Base-by-base conservation (phyloP, 2,329 filamentous ascomycete genomes). In the Ophiostoma quercus region DNA sequence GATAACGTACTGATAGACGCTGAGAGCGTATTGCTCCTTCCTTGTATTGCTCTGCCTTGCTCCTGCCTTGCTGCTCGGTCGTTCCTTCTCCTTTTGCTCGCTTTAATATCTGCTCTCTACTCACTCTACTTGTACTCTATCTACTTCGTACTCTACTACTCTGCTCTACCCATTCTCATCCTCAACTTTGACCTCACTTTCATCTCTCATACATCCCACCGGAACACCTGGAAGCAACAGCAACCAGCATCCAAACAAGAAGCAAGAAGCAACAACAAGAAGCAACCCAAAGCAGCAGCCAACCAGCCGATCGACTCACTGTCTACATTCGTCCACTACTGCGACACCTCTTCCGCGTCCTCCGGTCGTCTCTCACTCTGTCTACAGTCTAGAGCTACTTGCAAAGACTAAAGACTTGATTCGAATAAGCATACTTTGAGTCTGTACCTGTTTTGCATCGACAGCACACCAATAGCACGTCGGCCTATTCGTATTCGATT, bases 301-400 rank as follows among this genome's bases (percentile, higher is more conserved):
- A 16, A n/a, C 19, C 16, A 47, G 43, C 22, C 22, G 51, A 57
- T 57, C 51, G 51, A 57, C 51, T 57, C 51, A 6, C 43, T 47
- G 43, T 47, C 43, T 47, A 19, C 51, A 25, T 57, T 57, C 11
- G n/a, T 19, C 16, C 6, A 57, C 51, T 57, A 29, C 25, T 34
- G 14, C 57, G 6, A 32, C 54, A 25, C 14, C 57, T 62, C 57
- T 62, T 62, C 57, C 57, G 57, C 57, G 57, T 16, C 57, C 57
- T 62, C 57, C 57, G 57, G 57, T 32, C 7, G 11, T 8, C 19
- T 51, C 47, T n/a, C 11, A 41, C 39, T 41, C 47, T 9, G 2
- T 51, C 43, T 51, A 7, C 43, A 51, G 4, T 51, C 43, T 19
- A 51, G 34, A 34, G 34, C 43, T 47, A n/a, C 43, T n/a, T 47